Percentiles rank a stretch among this genome's conserved stretches.
These are phyloP conservation scores for Pythium brachiatum DNA, from an alignment of 352 stramenopile species.

Conservation along the genomic window DNA sequence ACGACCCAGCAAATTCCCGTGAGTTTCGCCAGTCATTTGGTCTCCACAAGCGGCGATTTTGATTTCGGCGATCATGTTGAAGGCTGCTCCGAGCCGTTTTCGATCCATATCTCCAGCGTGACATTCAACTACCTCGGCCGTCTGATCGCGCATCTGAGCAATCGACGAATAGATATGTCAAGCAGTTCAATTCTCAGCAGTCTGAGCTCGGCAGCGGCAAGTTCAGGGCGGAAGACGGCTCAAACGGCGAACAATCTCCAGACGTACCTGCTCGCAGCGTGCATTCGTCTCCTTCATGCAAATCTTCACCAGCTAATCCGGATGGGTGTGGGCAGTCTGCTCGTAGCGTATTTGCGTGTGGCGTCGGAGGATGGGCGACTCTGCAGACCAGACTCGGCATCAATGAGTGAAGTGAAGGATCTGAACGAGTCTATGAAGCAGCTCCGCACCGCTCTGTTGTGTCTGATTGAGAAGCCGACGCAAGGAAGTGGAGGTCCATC, in stretches of 20 bases:
- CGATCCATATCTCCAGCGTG: background rate
- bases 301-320: constrained; percentile 73
- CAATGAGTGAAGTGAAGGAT: background rate
- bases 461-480: background rate
- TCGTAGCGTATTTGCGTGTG: constrained; percentile 14
- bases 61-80: background rate
- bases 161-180: background rate
- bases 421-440: background rate
- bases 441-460: background rate
- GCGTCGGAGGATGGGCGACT: background rate
- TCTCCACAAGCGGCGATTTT: background rate
- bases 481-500: background rate
- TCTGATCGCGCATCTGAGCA: background rate
- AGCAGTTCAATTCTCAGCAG: background rate
- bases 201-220: background rate
- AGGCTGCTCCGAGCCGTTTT: constrained; percentile 3
- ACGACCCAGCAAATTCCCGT: background rate
- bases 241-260: constrained; percentile 28
- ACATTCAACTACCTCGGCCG: background rate
- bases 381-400: background rate
- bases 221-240: background rate
- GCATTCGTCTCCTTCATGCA: constrained; percentile 67
- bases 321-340: constrained; percentile 48
- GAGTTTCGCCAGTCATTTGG: background rate
- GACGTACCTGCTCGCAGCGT: constrained; percentile 62